Base-by-base conservation (phyloP, 2,329 filamentous ascomycete species). In the Didymella pomorum region DNA sequence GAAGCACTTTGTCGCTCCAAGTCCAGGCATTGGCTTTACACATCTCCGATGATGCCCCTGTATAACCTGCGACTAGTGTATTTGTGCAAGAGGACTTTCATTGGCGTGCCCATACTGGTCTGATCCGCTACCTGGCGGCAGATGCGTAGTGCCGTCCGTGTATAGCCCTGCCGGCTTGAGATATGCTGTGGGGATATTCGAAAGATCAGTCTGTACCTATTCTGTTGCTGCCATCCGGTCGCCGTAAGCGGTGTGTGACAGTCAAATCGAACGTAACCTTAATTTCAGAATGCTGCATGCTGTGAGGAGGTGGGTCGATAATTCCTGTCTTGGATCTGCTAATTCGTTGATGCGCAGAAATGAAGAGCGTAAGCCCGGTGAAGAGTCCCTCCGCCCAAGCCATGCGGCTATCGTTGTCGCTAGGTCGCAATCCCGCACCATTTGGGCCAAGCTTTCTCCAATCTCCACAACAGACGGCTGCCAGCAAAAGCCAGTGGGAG, bases 381-480 rank as follows among this genome's bases (percentile, higher is more conserved):
- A 66, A 65, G 67, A 73, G 63, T 71, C 68, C 56, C 67, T 68
- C 71, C 67, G 71, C 48, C 51, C 59, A 62, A 46, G 58, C 14
- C 54, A 58, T 35, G 23, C 49, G 56, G 35, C 57, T 64, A 62
- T 58, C 62, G 67, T 58, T 64, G 64, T 66, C 47, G 68, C 64
- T 56, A 61, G 62, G 57, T 66, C 61, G 68, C 61, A 56, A 52
- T 65, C 61, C 62, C 57, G 57, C 58, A 47, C 58, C 46, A 56
- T 58, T 57, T 39, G 46, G 48, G 45, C 64, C 66, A 71, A 64
- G 64, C 61, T 55, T 56, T 46, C 60, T 61, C 69, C 60, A 71
- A 76, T 76, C 71, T 76, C 73, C 73, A 75, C 73, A 74, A 28
- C 63, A 26, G 66, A 68, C 63, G 57, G 55, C 49, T 57, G 58